phyloP scores from a whole-genome alignment of 345 rosid species.

The Gossypium anomalum region DNA sequence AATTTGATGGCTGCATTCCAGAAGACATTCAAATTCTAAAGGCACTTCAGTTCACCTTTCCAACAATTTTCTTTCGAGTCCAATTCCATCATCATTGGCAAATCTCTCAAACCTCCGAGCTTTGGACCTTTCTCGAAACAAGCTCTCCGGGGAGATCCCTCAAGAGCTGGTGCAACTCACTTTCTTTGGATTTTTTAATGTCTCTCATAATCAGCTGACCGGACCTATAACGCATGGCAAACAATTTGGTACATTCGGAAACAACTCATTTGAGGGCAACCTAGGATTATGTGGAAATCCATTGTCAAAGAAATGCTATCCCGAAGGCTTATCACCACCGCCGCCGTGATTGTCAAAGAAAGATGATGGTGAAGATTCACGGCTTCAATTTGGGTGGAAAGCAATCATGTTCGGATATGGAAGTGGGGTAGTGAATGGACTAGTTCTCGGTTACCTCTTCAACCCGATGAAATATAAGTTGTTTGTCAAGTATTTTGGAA shows the following conservation, averaged over 20 bases:
- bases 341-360: neutral
- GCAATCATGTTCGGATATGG: conserved; percentile 15
- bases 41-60: conserved; percentile 11
- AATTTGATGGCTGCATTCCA: conserved; percentile 7
- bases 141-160: conserved; percentile 16
- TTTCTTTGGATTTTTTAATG: conserved; percentile 16
- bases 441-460: neutral
- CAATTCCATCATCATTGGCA: conserved; percentile 13
- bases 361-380: neutral
- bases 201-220: conserved; percentile 23
- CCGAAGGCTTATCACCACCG: neutral
- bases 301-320: conserved; percentile 5
- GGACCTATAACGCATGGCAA: conserved; percentile 20
- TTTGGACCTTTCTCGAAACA: conserved; percentile 24
- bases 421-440: conserved; percentile 1
- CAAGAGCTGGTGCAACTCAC: conserved; percentile 13
- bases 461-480: neutral
- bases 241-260: conserved; percentile 14
- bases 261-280: conserved; percentile 16
- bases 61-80: conserved; percentile 17
- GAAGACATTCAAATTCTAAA: neutral
- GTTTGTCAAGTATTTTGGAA: neutral
- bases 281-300: no score
- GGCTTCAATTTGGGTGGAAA: neutral
- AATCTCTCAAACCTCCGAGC: conserved; percentile 12